Evolutionary conservation across 352 stramenopile species (phyloP), one percentile per base, ranked within the genome.

Genomic region (Globisporangium solare): DNA sequence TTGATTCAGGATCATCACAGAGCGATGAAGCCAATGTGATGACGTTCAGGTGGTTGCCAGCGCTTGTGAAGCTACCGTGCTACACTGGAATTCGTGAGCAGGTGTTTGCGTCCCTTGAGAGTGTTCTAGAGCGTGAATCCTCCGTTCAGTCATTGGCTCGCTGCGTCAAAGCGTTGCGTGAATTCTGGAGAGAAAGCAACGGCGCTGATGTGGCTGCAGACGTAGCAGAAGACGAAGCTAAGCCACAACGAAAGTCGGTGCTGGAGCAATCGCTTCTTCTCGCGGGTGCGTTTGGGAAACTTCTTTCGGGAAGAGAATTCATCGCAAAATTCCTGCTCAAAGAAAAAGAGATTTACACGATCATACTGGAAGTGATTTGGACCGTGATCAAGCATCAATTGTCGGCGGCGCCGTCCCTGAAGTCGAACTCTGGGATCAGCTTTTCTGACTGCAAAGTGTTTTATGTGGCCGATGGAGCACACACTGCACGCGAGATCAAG

Each of bases 401-500:
- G 7, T 63, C 70, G 17, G 65, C 71, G n/a, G 64, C 78, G 15
- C 51, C 76, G 6, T 76, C 85, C 21, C 61, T 81, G n/a, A 83
- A 83, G 51, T 63, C 76, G 15, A 78, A 64, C 0, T 68, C 58
- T 20, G 69, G 74, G 4, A 76, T 86, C 24, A 76, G 76, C 43
- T 78, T 92, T 56, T 79, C 83, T 12, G 77, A 92, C 49, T 89
- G 81, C 64, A 89, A 90, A 57, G 79, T 89, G 6, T 86, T 91
- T 64, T 88, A 93, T 59, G 79, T 88, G 45, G 77, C 64, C 1
- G 83, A 93, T 20, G 67, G 68, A 14, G 68, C 79, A 0, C 76
- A 74, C 15, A 80, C 64, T 6, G 80, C 91, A 10, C 76, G 76
- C n/a, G 83, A 93, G 54, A 88, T 93, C 43, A 88, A 88, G 53